phyloP scores from a whole-genome alignment of 1,284 basidiomycete species.

The Pisolithus thermaeus region DNA sequence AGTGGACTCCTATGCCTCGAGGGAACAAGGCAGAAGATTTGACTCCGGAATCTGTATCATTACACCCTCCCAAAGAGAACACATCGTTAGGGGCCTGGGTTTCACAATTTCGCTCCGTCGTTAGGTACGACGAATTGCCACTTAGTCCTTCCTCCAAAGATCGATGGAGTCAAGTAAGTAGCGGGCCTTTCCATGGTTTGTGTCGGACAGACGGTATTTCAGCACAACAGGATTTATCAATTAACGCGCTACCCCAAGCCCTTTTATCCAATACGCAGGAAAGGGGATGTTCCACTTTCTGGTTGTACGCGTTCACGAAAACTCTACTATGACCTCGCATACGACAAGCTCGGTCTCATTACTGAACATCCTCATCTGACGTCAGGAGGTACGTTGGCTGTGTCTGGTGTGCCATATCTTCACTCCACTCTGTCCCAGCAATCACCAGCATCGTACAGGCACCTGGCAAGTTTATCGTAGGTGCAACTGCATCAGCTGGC shows the following conservation, averaged over 20 bases:
- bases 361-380: constrained; percentile 26
- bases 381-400: constrained; percentile 22
- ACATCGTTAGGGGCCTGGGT: constrained; percentile 4
- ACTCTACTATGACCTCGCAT: constrained; percentile 20
- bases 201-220: background rate
- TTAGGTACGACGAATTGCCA: constrained; percentile 18
- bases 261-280: constrained; percentile 18
- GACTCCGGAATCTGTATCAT: constrained; percentile 14
- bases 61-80: constrained; percentile 3
- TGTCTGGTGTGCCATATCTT: background rate
- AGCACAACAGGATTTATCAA: constrained; percentile 15
- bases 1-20: constrained; percentile 23
- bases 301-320: constrained; percentile 12
- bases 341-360: constrained; percentile 21
- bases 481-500: constrained; percentile 34
- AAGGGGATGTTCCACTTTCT: constrained; percentile 13
- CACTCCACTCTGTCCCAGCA: constrained; percentile 25
- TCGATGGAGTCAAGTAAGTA: constrained; percentile 19
- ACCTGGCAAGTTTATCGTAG: constrained; percentile 30
- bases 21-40: constrained; percentile 29
- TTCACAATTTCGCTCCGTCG: constrained; percentile 11
- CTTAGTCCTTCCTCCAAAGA: constrained; percentile 10
- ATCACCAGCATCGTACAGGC: constrained; percentile 39
- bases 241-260: constrained; percentile 20
- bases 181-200: background rate